Base-by-base conservation (phyloP, 1,284 basidiomycete genomes). In the Tranzscheliella williamsii region DNA sequence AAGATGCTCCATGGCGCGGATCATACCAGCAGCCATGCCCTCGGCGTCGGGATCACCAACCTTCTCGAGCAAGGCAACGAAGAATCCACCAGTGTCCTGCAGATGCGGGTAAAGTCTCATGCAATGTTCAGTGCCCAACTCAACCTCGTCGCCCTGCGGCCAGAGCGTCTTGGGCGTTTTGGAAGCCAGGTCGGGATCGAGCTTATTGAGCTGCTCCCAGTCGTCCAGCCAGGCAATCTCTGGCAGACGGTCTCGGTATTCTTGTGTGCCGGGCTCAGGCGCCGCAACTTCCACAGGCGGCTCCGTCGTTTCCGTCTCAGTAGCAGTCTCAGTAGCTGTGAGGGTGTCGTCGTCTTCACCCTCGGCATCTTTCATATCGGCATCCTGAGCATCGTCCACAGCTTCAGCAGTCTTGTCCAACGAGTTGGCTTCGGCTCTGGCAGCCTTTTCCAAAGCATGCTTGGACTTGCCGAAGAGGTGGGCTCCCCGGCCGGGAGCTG, bases 31-130 rank as follows among this genome's bases (percentile, higher is more conserved):
- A 2, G 73, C 68, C 62, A 74, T 63, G n/a, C 70, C 64, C 38
- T 63, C 70, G 27, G 58, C 62, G n/a, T 72, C 57, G 2, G 41
- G 38, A 32, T 61, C 55, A 32, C 62, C 64, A 4, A 61, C 55
- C 70, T 82, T 83, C 70, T 91, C 85, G 26, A 99, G 80, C 0
- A 96, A 87, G 15, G 91, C 90, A 21, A 99, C 87, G 72, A 96
- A 99, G 81, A 99, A 99, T 0, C 91, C 95, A 11, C 95, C 95
- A 0, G 93, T 92, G 78, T 99, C 89, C 80, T 98, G 94, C 33
- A 95, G 81, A 77, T 98, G 93, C 3, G 95, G 93, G 72, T 96
- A 91, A 33, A 76, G 62, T 30, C 73, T 60, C 62, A 75, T 73
- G 46, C 73, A 75, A 47, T 64, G 58, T 42, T 71, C 53, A 5